These are phyloP conservation scores for Funneliformis geosporum DNA, from an alignment of 192 early-diverging fungal species.

Conservation along the genomic window DNA sequence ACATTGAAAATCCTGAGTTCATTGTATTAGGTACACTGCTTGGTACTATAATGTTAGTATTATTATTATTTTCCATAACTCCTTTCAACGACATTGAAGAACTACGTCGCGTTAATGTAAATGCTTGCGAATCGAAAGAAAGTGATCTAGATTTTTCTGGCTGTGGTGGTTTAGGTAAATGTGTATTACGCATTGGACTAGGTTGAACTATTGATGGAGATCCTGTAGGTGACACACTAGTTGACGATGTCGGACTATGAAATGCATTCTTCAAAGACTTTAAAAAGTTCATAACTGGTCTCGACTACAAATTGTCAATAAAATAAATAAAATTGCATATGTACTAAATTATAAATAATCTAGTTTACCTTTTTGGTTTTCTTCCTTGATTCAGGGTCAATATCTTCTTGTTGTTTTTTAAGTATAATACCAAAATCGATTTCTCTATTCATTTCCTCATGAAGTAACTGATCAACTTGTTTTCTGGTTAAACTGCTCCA, in stretches of 20 bases:
- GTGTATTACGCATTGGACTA: constrained; percentile 12
- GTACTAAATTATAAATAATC: background rate
- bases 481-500: constrained; percentile 25
- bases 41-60: background rate
- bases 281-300: constrained; percentile 28
- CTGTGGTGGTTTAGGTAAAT: constrained; percentile 18
- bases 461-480: constrained; percentile 34
- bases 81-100: constrained; percentile 25
- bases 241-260: constrained; percentile 30
- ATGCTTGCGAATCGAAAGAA: constrained; percentile 24
- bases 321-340: background rate
- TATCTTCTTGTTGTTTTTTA: constrained; percentile 19
- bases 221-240: constrained; percentile 20
- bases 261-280: constrained; percentile 33
- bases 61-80: background rate
- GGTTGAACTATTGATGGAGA: constrained; percentile 18
- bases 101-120: constrained; percentile 6
- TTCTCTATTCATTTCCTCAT: constrained; percentile 35
- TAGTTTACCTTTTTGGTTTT: constrained; percentile 26
- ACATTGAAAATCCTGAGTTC: constrained; percentile 14
- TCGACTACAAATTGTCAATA: background rate
- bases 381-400: constrained; percentile 6
- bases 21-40: background rate
- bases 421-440: constrained; percentile 34
- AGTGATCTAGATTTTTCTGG: constrained; percentile 14